Evolutionary conservation across 2,329 filamentous ascomycete genomes (phyloP).

Genomic region (Lithohypha guttulata): DNA sequence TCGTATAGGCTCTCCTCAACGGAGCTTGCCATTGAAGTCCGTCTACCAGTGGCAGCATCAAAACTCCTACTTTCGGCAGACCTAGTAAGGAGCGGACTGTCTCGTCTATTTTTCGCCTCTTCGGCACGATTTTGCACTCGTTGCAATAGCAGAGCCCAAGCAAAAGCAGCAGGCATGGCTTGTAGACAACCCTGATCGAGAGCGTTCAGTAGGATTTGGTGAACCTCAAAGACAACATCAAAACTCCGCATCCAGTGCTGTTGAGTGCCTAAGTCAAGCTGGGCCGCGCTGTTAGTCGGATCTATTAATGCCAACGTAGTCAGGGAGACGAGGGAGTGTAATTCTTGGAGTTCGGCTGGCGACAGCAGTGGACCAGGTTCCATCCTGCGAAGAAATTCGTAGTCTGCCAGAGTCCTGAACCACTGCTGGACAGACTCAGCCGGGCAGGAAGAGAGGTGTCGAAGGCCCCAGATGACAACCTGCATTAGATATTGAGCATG

Average conservation of each 20-base stretch:
- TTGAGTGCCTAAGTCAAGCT: not conserved
- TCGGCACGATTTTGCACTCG: slow-evolving; percentile 55
- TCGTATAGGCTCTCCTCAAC: slow-evolving; percentile 36
- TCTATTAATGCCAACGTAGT: slow-evolving; percentile 12
- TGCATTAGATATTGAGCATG: slow-evolving; percentile 3
- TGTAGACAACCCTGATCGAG: slow-evolving; percentile 47
- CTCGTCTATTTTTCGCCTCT: slow-evolving; percentile 46
- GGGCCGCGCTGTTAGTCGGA: slow-evolving; percentile 12
- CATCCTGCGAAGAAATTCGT: not conserved
- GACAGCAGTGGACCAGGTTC: slow-evolving; percentile 3
- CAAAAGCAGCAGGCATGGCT: slow-evolving; percentile 63
- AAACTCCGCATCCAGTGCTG: slow-evolving; percentile 40
- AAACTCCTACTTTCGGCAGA: slow-evolving; percentile 31
- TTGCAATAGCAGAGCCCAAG: slow-evolving; percentile 69
- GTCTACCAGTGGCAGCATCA: slow-evolving; percentile 18
- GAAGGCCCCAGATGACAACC: not conserved
- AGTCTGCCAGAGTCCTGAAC: slow-evolving; percentile 1
- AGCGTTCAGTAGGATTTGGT: slow-evolving; percentile 56
- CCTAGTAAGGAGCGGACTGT: slow-evolving; percentile 32
- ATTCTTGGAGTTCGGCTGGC: not conserved
- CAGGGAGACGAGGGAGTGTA: slow-evolving; percentile 5
- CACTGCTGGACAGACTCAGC: not conserved
- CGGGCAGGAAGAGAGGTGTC: not conserved
- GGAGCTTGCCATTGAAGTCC: slow-evolving; percentile 22
- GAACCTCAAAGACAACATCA: slow-evolving; percentile 60